Evolutionary conservation across 306 rosid species (phyloP).

Genomic region (Malus domestica): DNA sequence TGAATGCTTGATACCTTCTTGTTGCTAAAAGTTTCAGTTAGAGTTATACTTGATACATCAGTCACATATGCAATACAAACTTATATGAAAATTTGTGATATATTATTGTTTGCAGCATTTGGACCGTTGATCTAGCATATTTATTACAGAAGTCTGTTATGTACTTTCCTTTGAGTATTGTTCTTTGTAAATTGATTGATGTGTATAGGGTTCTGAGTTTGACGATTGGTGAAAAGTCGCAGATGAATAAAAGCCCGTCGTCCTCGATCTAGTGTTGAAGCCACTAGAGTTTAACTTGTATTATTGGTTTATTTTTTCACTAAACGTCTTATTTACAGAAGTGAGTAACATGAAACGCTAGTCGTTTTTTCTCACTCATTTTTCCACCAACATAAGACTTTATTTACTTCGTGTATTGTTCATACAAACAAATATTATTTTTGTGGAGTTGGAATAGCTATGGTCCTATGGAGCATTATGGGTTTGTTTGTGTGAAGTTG

Average conservation of each 20-base stretch:
- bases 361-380: background rate
- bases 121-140: slow-evolving; percentile 93
- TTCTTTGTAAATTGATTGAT: background rate
- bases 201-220: slow-evolving; percentile 5
- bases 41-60: background rate
- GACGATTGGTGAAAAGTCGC: background rate
- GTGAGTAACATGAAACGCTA: background rate
- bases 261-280: background rate
- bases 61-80: slow-evolving; percentile 12
- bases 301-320: background rate
- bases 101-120: slow-evolving; percentile 59
- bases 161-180: slow-evolving; percentile 9
- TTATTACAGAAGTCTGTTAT: slow-evolving; percentile 58
- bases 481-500: background rate
- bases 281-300: background rate
- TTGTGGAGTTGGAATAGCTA: background rate
- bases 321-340: background rate
- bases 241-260: background rate
- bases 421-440: background rate
- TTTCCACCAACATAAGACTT: background rate
- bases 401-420: background rate
- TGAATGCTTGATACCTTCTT: background rate
- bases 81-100: background rate
- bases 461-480: background rate
- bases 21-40: background rate